phyloP scores from a whole-genome alignment of 192 early-diverging fungal species.

The Irineochytrium annulatum region DNA sequence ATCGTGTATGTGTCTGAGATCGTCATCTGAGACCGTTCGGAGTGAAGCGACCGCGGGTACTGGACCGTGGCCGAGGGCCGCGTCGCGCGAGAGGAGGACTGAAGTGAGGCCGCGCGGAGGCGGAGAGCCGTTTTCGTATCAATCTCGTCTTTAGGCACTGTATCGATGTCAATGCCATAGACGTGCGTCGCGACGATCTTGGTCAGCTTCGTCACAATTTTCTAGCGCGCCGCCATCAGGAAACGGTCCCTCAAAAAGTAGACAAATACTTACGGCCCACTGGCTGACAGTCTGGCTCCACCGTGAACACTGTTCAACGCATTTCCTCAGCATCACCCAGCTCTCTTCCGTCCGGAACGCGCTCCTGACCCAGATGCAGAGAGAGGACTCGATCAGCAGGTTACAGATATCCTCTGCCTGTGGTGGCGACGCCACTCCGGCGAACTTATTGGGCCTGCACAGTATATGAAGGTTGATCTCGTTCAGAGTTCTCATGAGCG shows the following conservation, averaged over 20 bases:
- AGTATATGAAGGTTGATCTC: slow-evolving; percentile 59
- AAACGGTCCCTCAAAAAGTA: slow-evolving; percentile 2
- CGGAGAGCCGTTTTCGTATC: slow-evolving; percentile 24
- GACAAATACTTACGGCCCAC: slow-evolving; percentile 59
- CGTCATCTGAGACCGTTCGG: too few relatives aligned
- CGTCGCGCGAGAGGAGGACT: too few relatives aligned
- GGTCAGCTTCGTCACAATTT: slow-evolving; percentile 59
- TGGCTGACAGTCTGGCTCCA: slow-evolving; percentile 60
- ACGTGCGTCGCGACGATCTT: slow-evolving; percentile 51
- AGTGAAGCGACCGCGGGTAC: too few relatives aligned
- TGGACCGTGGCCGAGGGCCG: too few relatives aligned
- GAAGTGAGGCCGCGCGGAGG: slow-evolving; percentile 14
- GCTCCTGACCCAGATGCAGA: slow-evolving; percentile 64
- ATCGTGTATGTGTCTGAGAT: too few relatives aligned
- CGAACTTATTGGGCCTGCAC: slow-evolving; percentile 39
- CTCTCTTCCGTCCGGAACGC: slow-evolving; percentile 37
- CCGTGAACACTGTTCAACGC: slow-evolving; percentile 40
- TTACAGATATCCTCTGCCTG: slow-evolving; percentile 61
- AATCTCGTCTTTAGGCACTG: slow-evolving; percentile 18
- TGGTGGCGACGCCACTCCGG: slow-evolving; percentile 24
- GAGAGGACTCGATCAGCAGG: slow-evolving; percentile 65
- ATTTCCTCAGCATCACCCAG: slow-evolving; percentile 56
- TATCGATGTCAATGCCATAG: slow-evolving; percentile 62
- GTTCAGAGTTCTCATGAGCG: slow-evolving; percentile 51
- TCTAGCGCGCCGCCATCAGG: slow-evolving; percentile 32